Percentiles rank a stretch among this genome's conserved stretches.
Evolutionary conservation across 345 rosid genomes (phyloP).

Genomic region (Laguncularia racemosa): DNA sequence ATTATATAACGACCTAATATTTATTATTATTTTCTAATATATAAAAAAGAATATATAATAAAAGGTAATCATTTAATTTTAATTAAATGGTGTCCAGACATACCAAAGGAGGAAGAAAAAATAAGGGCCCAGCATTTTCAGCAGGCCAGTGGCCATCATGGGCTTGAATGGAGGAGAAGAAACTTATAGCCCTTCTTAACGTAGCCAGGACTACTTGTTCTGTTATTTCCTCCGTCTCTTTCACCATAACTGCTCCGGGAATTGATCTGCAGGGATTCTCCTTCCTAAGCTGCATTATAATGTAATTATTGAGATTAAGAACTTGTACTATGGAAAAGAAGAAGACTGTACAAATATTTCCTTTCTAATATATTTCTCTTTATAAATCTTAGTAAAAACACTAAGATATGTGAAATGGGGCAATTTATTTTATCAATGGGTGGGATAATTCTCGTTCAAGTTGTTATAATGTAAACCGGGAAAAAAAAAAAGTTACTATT

Average conservation of each 20-base stretch:
- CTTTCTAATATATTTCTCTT: no score
- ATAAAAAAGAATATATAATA: background rate
- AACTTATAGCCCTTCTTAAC: constrained; percentile 37
- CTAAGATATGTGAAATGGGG: no score
- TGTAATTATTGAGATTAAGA: no score
- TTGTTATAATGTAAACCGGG: no score
- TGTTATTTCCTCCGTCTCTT: constrained; percentile 22
- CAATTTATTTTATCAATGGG: no score
- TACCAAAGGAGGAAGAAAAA: constrained; percentile 59
- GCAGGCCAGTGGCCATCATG: constrained; percentile 72
- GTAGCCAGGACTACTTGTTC: constrained; percentile 29
- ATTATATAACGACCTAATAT: no score
- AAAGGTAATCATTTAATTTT: no score
- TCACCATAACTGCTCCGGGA: constrained; percentile 30
- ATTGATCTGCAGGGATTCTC: constrained; percentile 26
- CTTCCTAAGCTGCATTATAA: constrained; percentile 18
- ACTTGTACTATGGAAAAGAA: no score
- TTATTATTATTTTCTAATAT: background rate
- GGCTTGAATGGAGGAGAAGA: constrained; percentile 51
- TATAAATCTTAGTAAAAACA: no score
- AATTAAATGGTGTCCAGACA: background rate
- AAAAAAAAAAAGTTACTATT: no score
- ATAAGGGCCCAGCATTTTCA: constrained; percentile 55
- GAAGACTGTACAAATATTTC: no score
- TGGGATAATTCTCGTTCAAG: no score